Evolutionary conservation across 257 asterid species (phyloP).

Genomic region (Jacaranda copaia): DNA sequence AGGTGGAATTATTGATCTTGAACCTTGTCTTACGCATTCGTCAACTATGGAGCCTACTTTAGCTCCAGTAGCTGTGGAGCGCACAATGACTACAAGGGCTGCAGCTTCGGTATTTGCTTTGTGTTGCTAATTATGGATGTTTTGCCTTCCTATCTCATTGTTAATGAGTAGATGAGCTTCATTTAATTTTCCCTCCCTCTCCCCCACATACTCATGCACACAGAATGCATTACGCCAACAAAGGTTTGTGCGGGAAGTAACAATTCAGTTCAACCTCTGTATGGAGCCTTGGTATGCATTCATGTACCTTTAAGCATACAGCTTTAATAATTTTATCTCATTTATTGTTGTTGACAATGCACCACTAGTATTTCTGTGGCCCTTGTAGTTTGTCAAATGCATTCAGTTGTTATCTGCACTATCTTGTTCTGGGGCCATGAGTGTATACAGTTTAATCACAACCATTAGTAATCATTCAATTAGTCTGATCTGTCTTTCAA

Average conservation of each 20-base stretch:
- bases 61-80: constrained; percentile 97
- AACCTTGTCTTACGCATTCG: constrained; percentile 94
- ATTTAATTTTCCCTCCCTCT: constrained; percentile 31
- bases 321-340: constrained; percentile 21
- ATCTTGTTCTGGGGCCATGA: constrained; percentile 16
- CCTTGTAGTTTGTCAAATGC: constrained; percentile 12
- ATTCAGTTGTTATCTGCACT: neutral
- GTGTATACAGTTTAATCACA: constrained; percentile 2
- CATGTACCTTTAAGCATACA: constrained; percentile 4
- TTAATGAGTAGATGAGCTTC: constrained; percentile 24
- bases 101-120: constrained; percentile 88
- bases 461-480: constrained; percentile 11
- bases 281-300: constrained; percentile 94
- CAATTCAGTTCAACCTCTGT: constrained; percentile 88
- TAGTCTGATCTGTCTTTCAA: constrained; percentile 6
- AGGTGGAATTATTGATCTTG: constrained; percentile 86
- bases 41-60: constrained; percentile 98
- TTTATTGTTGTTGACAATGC: neutral
- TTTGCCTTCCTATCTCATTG: constrained; percentile 26
- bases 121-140: constrained; percentile 33
- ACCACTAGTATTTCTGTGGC: neutral
- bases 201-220: neutral
- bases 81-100: constrained; percentile 97
- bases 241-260: constrained; percentile 92
- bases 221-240: constrained; percentile 95